phyloP scores from a whole-genome alignment of 2,329 filamentous ascomycete species.

The Cladophialophora yegresii region DNA sequence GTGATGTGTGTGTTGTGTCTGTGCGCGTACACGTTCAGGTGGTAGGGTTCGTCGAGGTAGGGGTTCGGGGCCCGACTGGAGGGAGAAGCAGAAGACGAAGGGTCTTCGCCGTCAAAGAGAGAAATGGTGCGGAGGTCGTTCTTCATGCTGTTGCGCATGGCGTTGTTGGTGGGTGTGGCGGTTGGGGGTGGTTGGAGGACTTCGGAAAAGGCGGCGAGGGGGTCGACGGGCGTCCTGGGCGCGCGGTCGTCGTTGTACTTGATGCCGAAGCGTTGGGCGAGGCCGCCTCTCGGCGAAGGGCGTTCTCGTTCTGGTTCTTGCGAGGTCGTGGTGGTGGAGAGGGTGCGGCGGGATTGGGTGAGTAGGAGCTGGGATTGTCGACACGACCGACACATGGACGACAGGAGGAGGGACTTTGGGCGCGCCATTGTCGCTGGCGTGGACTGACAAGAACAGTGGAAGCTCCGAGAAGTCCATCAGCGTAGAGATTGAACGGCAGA shows the following conservation, averaged over 20 bases:
- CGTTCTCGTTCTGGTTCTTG: neutral
- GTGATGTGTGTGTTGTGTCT: slow-evolving; percentile 97
- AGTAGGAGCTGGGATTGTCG: slow-evolving; percentile 13
- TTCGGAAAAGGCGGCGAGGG: slow-evolving; percentile 3
- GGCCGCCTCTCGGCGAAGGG: slow-evolving; percentile 1
- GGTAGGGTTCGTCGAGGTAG: slow-evolving; percentile 63
- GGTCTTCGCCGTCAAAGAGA: neutral
- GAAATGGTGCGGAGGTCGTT: neutral
- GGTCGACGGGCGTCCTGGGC: neutral
- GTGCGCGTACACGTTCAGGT: slow-evolving; percentile 81
- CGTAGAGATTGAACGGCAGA: neutral
- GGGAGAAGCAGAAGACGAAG: neutral
- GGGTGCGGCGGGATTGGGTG: slow-evolving; percentile 15
- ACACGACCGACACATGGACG: slow-evolving; percentile 33
- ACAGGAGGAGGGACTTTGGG: slow-evolving; percentile 13
- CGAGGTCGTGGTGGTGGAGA: slow-evolving; percentile 9
- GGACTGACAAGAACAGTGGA: neutral
- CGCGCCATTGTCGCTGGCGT: slow-evolving; percentile 25
- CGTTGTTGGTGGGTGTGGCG: slow-evolving; percentile 3
- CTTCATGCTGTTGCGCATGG: slow-evolving; percentile 18
- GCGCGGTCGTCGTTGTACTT: slow-evolving; percentile 9
- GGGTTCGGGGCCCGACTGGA: slow-evolving; percentile 12
- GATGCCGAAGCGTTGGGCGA: slow-evolving; percentile 22
- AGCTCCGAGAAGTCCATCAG: neutral
- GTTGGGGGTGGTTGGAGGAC: slow-evolving; percentile 1